Percentiles rank a stretch among this genome's conserved stretches.
Conservation (phyloP, 306 rosid genomes). For the Notholithocarpus densiflorus region DNA sequence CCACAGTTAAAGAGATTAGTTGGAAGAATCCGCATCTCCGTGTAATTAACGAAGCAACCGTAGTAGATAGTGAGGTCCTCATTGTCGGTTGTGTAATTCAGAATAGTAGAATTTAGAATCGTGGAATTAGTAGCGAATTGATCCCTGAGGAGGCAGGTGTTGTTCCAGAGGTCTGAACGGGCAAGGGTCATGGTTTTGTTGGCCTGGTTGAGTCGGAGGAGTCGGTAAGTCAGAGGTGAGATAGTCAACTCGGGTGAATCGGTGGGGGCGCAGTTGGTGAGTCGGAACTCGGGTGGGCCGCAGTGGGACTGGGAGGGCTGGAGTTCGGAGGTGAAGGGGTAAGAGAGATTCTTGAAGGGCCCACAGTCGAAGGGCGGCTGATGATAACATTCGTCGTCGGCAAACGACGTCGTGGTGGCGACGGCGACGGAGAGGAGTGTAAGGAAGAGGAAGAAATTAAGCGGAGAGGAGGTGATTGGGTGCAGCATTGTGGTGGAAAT, state of each 20-base stretch:
- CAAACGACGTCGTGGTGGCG: conserved; percentile 23
- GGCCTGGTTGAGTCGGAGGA: conserved; percentile 28
- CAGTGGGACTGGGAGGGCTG: neutral
- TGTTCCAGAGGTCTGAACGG: conserved; percentile 46
- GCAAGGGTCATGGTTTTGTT: conserved; percentile 32
- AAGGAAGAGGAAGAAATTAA: neutral
- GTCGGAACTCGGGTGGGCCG: conserved; percentile 22
- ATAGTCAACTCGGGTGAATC: conserved; percentile 31
- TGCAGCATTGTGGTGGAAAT: conserved; percentile 15
- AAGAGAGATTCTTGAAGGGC: conserved; percentile 29
- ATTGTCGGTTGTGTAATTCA: conserved; percentile 31
- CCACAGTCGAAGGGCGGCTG: conserved; percentile 49
- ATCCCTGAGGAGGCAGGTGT: conserved; percentile 23
- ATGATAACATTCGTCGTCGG: conserved; percentile 28
- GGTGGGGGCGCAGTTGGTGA: conserved; percentile 26
- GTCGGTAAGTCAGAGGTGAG: conserved; percentile 31
- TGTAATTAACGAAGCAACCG: neutral
- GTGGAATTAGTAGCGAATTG: conserved; percentile 31
- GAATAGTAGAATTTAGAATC: conserved; percentile 8
- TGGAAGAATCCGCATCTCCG: neutral
- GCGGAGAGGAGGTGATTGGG: neutral
- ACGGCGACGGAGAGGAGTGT: conserved; percentile 4
- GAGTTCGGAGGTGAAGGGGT: conserved; percentile 51
- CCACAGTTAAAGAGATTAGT: conserved; percentile 40
- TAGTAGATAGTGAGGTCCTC: conserved; percentile 40